Conservation (phyloP, 176 grass and related monocot genomes). For the Panicum miliaceum region DNA sequence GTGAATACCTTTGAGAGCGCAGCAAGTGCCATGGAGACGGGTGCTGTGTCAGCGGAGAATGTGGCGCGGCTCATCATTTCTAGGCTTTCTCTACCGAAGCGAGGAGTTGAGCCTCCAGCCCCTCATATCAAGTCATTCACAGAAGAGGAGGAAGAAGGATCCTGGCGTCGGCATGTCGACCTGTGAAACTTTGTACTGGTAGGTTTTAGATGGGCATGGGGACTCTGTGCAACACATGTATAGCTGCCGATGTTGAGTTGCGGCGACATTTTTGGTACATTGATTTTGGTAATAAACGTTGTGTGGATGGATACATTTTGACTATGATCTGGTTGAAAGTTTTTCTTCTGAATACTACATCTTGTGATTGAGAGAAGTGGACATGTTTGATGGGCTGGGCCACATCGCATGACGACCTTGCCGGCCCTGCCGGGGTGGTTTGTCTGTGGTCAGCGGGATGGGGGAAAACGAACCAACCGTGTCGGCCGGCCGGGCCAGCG, state of each 20-base stretch:
- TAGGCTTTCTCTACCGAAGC: constrained; percentile 44
- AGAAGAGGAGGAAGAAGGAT: constrained; percentile 23
- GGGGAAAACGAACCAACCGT: too few relatives aligned
- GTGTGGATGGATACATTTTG: neutral
- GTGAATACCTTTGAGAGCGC: constrained; percentile 93
- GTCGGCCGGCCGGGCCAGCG: too few relatives aligned
- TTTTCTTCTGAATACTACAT: too few relatives aligned
- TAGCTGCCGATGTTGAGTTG: neutral
- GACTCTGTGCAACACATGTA: too few relatives aligned
- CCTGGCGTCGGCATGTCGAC: constrained; percentile 21
- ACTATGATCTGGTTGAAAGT: too few relatives aligned
- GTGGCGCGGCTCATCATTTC: constrained; percentile 86
- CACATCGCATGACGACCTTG: neutral
- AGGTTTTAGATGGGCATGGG: neutral
- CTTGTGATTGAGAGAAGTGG: too few relatives aligned
- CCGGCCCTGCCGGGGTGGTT: too few relatives aligned
- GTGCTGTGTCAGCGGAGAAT: constrained; percentile 83
- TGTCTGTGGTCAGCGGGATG: too few relatives aligned
- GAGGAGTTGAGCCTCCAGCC: neutral
- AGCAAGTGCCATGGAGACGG: constrained; percentile 79
- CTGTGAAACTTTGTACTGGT: neutral
- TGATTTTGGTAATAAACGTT: neutral
- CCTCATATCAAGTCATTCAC: constrained; percentile 25
- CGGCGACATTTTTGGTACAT: neutral
- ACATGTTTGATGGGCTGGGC: neutral